Base-by-base conservation (phyloP, 345 rosid species). In the Moringa oleifera region DNA sequence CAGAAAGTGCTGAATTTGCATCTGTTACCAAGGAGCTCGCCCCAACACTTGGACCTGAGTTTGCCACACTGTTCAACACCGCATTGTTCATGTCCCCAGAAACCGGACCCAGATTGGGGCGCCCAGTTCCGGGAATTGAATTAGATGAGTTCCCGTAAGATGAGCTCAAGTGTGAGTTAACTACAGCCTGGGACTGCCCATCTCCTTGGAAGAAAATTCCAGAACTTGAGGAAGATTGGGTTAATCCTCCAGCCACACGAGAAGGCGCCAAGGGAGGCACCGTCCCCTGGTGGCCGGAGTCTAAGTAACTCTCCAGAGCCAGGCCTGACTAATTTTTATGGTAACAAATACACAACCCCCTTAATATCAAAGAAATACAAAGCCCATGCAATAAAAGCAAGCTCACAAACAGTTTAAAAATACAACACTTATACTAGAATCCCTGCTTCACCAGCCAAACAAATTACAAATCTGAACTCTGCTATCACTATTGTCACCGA, bases 171-270 rank as follows among this genome's bases (percentile, higher is more conserved):
- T 80, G 95, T 70, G 97, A 86, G 75, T 94, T 90, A 64, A 85
- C 83, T 70, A 88, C 77, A 61, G 90, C 78, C 80, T 83, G 95
- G 49, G 95, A 88, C 75, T 88, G 97, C 77, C 86, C 95, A 75
- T 90, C 93, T 76, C 97, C 99, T 74, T 88, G 96, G 70, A 85
- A 88, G 89, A 88, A 90, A 72, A 90, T 79, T 71, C 99, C 96
- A 53, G 99, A 94, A 71, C 84, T 82, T 46, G 99, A 80, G 71
- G 97, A 90, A 82, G 96, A 91, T 68, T 83, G 97, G 66, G 89
- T 84, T 73, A 86, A 67, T 65, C 87, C 84, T 73, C 82, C 91
- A 85, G 87, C 78, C 86, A 85, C 89, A 55, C 82, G 80, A 70
- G 88, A 82, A 67, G 92, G 89, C 77, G 80, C 88, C 90, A 84